A percentile compares a stretch with the other conserved stretches of the same genome.
phyloP scores from a whole-genome alignment of 2,329 filamentous ascomycete genomes.

The Hypoxylon sp. region DNA sequence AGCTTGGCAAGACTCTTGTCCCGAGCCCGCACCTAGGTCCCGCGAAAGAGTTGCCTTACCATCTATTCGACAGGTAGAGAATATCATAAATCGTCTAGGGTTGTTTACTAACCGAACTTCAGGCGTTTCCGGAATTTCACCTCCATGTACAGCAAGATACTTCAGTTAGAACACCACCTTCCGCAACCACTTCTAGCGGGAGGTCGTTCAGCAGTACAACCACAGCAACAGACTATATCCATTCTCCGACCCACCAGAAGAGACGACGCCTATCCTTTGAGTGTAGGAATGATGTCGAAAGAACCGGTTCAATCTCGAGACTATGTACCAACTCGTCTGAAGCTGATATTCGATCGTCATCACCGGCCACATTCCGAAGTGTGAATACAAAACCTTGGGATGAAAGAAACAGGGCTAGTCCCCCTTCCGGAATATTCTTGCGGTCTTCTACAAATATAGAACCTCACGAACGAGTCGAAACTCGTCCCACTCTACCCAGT shows the following conservation, averaged over 20 bases:
- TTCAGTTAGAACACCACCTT: conserved; percentile 52
- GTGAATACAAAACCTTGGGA: conserved; percentile 57
- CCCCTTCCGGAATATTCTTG: conserved; percentile 55
- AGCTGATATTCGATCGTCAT: conserved; percentile 53
- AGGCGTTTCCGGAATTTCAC: conserved; percentile 65
- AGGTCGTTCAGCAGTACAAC: conserved; percentile 49
- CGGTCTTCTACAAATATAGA: conserved; percentile 54
- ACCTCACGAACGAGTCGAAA: conserved; percentile 55
- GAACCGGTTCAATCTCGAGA: conserved; percentile 63
- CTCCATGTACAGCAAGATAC: conserved; percentile 55
- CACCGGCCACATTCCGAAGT: conserved; percentile 53
- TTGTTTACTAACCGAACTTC: conserved; percentile 39
- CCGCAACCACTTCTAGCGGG: conserved; percentile 56
- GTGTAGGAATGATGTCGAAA: conserved; percentile 57
- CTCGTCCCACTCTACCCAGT: conserved; percentile 59
- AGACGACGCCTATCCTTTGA: conserved; percentile 63
- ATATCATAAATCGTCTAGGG: neutral
- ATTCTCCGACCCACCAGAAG: conserved; percentile 66
- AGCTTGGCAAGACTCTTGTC: conserved; percentile 58
- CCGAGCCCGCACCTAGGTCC: conserved; percentile 56
- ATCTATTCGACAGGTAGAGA: conserved; percentile 66
- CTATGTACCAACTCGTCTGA: conserved; percentile 59
- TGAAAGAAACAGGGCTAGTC: conserved; percentile 54
- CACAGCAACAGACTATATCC: conserved; percentile 64
- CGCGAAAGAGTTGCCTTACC: conserved; percentile 63